A percentile compares a stretch with the other conserved stretches of the same genome.
These are phyloP conservation scores for Boletus vinaceobasis DNA, from an alignment of 768 basidiomycete species.

Conservation along the genomic window DNA sequence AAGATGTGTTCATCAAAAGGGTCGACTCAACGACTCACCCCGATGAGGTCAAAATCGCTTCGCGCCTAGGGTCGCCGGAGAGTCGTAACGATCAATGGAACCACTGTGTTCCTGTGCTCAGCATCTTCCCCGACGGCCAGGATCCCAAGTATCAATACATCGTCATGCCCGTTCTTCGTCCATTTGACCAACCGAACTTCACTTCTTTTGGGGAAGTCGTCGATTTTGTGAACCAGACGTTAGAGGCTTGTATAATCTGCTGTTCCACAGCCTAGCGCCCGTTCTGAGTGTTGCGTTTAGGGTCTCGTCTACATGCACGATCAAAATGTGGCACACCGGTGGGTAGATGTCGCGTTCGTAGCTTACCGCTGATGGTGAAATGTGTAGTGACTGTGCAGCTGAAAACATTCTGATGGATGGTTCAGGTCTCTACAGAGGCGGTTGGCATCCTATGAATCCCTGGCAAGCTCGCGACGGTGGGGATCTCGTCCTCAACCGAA, in stretches of 20 bases:
- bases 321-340: not conserved
- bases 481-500: not conserved
- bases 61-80: not conserved
- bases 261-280: not conserved
- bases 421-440: not conserved
- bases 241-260: not conserved
- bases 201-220: conserved; percentile 25
- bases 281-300: not conserved
- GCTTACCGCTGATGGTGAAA: not conserved
- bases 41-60: not conserved
- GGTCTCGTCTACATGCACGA: not conserved
- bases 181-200: conserved; percentile 24
- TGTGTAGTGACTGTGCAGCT: not conserved
- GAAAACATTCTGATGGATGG: too few relatives aligned
- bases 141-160: not conserved
- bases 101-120: conserved; percentile 24
- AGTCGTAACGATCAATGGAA: conserved; percentile 7
- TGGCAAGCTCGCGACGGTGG: not conserved
- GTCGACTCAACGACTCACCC: not conserved
- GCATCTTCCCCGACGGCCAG: conserved; percentile 6
- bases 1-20: conserved; percentile 13
- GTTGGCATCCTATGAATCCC: not conserved
- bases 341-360: not conserved
- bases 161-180: conserved; percentile 11
- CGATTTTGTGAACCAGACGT: conserved; percentile 24